Evolutionary conservation across 2,329 filamentous ascomycete genomes (phyloP).

Genomic region (Fusarium subglutinans): DNA sequence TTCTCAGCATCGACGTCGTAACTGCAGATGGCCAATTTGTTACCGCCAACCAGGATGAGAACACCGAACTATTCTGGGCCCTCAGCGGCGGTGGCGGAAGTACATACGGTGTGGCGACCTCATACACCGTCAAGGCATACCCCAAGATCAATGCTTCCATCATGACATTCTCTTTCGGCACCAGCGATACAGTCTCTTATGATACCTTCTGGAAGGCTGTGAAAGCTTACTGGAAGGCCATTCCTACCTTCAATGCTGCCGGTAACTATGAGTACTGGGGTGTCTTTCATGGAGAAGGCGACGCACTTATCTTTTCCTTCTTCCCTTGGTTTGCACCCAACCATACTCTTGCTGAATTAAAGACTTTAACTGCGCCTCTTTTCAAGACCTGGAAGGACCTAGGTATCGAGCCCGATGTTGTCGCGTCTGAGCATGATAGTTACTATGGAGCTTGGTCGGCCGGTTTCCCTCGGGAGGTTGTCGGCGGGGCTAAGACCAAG

Average conservation of each 20-base stretch:
- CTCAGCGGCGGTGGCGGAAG: slow-evolving; percentile 53
- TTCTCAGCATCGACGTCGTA: slow-evolving; percentile 32
- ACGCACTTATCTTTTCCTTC: slow-evolving; percentile 27
- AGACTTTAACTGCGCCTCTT: slow-evolving; percentile 14
- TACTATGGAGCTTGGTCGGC: slow-evolving; percentile 36
- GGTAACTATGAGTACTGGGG: slow-evolving; percentile 39
- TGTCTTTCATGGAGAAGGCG: slow-evolving; percentile 13
- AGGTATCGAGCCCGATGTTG: slow-evolving; percentile 12
- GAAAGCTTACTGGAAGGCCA: slow-evolving; percentile 16
- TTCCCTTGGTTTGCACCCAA: slow-evolving; percentile 38
- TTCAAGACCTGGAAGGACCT: slow-evolving; percentile 22
- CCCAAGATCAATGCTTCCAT: slow-evolving; percentile 42
- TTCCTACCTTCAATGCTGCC: slow-evolving; percentile 30
- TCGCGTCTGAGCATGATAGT: slow-evolving; percentile 30
- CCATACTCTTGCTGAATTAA: slow-evolving; percentile 25
- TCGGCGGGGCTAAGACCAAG: slow-evolving; percentile 24
- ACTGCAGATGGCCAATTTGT: slow-evolving; percentile 33
- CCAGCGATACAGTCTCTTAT: slow-evolving; percentile 14
- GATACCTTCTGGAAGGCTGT: slow-evolving; percentile 36
- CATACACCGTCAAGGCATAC: slow-evolving; percentile 52
- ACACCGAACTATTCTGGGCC: slow-evolving; percentile 49
- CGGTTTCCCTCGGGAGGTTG: slow-evolving; percentile 28
- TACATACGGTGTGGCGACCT: slow-evolving; percentile 46
- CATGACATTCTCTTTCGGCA: slow-evolving; percentile 36
- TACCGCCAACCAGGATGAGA: slow-evolving; percentile 19